Conservation (phyloP, 345 rosid genomes). For the Aquilaria malaccensis region DNA sequence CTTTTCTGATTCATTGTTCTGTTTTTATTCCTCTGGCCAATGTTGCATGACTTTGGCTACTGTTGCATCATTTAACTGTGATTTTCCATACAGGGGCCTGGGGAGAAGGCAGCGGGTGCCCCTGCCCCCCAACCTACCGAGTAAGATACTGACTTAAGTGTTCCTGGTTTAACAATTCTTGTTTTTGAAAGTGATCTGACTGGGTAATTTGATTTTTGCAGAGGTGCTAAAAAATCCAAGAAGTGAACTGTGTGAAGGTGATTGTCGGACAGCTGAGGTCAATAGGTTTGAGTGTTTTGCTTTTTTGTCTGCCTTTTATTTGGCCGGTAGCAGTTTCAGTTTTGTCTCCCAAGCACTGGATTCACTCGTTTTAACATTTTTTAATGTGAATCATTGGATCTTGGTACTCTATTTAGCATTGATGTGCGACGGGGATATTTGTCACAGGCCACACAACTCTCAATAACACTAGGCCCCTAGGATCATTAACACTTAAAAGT, state of each 20-base stretch:
- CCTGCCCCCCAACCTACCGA: slow-evolving; percentile 26
- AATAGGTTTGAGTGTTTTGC: neutral
- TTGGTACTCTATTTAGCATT: slow-evolving; percentile 11
- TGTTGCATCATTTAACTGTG: neutral
- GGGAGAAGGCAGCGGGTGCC: slow-evolving; percentile 24
- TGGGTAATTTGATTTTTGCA: slow-evolving; percentile 2
- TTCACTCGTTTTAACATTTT: slow-evolving; percentile 11
- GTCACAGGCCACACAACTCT: neutral
- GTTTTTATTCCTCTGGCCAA: neutral
- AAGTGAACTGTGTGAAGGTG: slow-evolving; percentile 25
- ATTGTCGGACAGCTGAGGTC: slow-evolving; percentile 1
- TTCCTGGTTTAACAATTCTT: neutral
- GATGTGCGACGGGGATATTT: slow-evolving; percentile 11
- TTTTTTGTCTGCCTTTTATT: slow-evolving; percentile 12
- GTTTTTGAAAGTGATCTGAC: neutral
- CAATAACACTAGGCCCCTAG: too few relatives aligned
- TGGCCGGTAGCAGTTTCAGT: slow-evolving; percentile 13
- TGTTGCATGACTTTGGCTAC: neutral
- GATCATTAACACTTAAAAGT: neutral
- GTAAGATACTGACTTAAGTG: slow-evolving; percentile 18
- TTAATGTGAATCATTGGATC: slow-evolving; percentile 16
- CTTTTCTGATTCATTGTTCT: neutral
- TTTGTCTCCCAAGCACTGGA: slow-evolving; percentile 9
- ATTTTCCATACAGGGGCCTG: slow-evolving; percentile 27
- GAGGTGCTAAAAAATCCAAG: slow-evolving; percentile 35